Base-by-base conservation (phyloP, 2,329 filamentous ascomycete species). In the Sclerotinia sclerotiorum region DNA sequence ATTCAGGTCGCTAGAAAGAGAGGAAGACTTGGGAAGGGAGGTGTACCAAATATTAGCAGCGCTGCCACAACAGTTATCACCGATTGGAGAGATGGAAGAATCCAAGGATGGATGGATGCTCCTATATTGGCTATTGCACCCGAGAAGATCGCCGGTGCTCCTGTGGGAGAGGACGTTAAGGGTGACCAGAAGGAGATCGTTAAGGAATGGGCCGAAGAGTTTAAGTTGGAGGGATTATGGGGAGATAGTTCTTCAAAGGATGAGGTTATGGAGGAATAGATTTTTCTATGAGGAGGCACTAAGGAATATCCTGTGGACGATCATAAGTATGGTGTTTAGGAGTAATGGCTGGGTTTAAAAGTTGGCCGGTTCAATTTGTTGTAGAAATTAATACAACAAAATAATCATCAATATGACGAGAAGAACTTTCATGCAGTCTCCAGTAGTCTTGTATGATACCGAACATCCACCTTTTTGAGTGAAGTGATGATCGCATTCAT, bases 71-170 rank as follows among this genome's bases (percentile, higher is more conserved):
- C 92, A 0, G 94, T 99, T 68, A 88, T 99, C 69, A 95, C 89
- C n/a, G 95, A 99, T 82, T 97, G 95, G 92, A 87, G 95, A 74
- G 94, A 98, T 78, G 94, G 94, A 35, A 88, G 95, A 65, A 96
- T 99, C 75, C 93, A 96, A 80, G 94, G 94, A 68, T 97, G 94
- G 94, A 87, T 89, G 60, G 90, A 93, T 74, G 86, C 93, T 3
- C 93, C 94, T 10, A 84, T 85, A 48, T 80, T 92, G 69, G 81
- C 86, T 24, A 84, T 90, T 57, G 75, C 79, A 55, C 65, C 65
- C 3, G 77, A 79, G 71, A 77, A 78, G 57, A 75, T 77, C 44
- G 69, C 73, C 39, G 65, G 77, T 71, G 79, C 79, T 56, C 79
- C 76, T 11, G 79, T 79, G 63, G 80, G 83, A 70, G 80, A 83